Conservation (phyloP, 2,329 filamentous ascomycete genomes). For the Colletotrichum filicis region DNA sequence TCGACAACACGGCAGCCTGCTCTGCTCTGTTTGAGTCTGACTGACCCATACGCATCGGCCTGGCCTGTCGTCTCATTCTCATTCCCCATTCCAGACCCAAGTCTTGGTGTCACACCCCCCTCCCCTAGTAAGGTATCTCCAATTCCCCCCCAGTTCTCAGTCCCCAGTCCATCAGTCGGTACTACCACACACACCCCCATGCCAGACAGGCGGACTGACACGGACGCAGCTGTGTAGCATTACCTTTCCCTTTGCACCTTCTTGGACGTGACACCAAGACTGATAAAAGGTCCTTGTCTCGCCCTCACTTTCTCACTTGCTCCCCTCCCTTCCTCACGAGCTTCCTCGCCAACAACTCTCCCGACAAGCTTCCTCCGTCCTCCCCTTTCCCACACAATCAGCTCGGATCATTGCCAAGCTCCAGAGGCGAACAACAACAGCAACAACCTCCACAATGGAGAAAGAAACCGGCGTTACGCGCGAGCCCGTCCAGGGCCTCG, state of each 20-base stretch:
- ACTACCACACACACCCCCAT: slow-evolving; percentile 2
- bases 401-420: slow-evolving; percentile 15
- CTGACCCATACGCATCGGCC: background rate
- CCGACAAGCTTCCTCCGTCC: slow-evolving; percentile 24
- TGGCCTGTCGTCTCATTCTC: slow-evolving; percentile 12
- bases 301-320: background rate
- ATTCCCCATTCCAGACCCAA: slow-evolving; percentile 4
- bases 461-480: slow-evolving; percentile 31
- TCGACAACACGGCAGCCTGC: background rate
- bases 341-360: slow-evolving; percentile 10
- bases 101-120: background rate
- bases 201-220: slow-evolving; percentile 18
- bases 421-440: slow-evolving; percentile 4
- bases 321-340: slow-evolving; percentile 21
- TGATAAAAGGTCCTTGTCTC: slow-evolving; percentile 32
- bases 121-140: background rate
- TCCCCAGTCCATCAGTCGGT: background rate
- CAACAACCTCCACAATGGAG: slow-evolving; percentile 24
- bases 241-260: background rate
- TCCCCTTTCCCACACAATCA: background rate
- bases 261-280: slow-evolving; percentile 16
- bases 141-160: background rate
- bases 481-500: slow-evolving; percentile 42
- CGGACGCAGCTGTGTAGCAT: slow-evolving; percentile 11
- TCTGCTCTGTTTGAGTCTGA: background rate